Evolutionary conservation across 2,329 filamentous ascomycete species (phyloP), one percentile per base, ranked within the genome.

Genomic region (Epichloe festucae): DNA sequence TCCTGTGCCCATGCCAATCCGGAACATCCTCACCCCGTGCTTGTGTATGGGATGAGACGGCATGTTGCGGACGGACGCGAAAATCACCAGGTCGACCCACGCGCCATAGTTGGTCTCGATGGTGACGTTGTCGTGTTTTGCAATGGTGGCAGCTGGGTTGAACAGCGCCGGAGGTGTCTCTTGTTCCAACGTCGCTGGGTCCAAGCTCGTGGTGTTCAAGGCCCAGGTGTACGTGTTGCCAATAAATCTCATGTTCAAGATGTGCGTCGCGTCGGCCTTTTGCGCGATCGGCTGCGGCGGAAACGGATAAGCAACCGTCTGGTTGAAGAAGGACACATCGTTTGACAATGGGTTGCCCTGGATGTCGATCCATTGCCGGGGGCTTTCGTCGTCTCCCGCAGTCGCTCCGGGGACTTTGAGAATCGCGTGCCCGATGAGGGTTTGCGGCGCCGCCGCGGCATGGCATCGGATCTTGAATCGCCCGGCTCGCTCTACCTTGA

Each of bases 1-100:
- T 0, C 77, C 77, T 0, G 56, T 57, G 2, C 78, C 80, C 6
- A 0, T 64, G 1, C 80, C 81, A 36, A 84, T 70, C 19, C 74
- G 64, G 57, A 72, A 82, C 65, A 76, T 78, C 60, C 79, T 81
- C 58, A 75, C 78, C 46, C 75, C 74, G 63, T 84, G 81, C 67
- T 82, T 82, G 70, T 84, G 81, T 48, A 84, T 76, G 0, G 78
- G 76, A 53, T 84, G 81, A 10, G 65, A 59, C 0, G 67, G 77
- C 58, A 79, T 75, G 6, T 74, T 65, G 8, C 11, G 17, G 3
- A 21, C 15, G 1, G 39, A 31, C 3, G 73, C 65, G 34, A 70
- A 63, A 53, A 79, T 68, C 55, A 82, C 67, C n/a, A 80, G 59
- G 58, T 82, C 78, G 8, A 81, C 66, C 77, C 77, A 81, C 2